phyloP scores from a whole-genome alignment of 257 asterid species.

The Solanum tarijense region DNA sequence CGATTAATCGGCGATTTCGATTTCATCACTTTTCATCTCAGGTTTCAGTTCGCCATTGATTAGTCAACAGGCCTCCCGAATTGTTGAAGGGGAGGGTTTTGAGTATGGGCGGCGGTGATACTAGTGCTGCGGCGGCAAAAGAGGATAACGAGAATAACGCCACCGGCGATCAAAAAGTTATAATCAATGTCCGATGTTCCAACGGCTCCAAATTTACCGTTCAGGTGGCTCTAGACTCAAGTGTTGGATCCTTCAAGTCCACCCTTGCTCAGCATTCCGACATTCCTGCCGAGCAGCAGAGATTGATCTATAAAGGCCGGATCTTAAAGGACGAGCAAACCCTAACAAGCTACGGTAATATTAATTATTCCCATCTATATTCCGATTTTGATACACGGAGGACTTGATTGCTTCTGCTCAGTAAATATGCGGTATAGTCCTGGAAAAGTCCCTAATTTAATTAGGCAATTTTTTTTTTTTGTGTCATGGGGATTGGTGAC shows the following conservation, averaged over 20 bases:
- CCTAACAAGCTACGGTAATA: conserved; percentile 41
- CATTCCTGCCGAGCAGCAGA: conserved; percentile 42
- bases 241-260: conserved; percentile 39
- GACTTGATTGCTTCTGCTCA: neutral
- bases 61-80: neutral
- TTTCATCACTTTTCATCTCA: neutral
- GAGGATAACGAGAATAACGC: conserved; percentile 7
- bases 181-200: conserved; percentile 33
- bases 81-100: neutral
- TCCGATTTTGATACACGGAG: neutral
- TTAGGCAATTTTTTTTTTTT: neutral
- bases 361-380: neutral
- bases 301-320: conserved; percentile 55
- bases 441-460: neutral
- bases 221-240: conserved; percentile 28
- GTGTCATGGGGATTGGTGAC: neutral
- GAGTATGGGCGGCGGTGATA: conserved; percentile 43
- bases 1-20: neutral
- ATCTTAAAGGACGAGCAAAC: conserved; percentile 59
- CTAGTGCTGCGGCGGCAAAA: conserved; percentile 6
- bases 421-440: neutral
- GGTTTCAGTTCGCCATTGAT: neutral
- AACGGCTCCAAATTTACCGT: conserved; percentile 41
- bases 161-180: conserved; percentile 17
- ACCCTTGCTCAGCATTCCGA: conserved; percentile 31